Evolutionary conservation across 352 stramenopile species (phyloP), one percentile per base, ranked within the genome.

Genomic region (Phytopythium helicoides): DNA sequence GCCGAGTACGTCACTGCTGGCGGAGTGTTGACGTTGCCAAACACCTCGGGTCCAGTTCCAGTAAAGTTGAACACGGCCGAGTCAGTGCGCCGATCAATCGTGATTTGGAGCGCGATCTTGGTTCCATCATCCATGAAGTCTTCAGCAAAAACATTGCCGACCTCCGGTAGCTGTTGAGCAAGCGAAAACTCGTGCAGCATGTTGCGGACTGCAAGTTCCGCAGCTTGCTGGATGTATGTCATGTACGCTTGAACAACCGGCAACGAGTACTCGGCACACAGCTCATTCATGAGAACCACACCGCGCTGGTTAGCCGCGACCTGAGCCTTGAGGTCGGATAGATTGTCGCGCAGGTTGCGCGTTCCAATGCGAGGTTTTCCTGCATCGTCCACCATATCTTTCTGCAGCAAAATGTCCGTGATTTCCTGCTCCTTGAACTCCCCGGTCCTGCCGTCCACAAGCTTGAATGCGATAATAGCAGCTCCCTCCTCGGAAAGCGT

Each of bases 61-160:
- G 81, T 90, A 72, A 99, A 99, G 70, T 99, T 96, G 61, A 99
- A 99, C 6, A 88, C 76, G 1, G 97, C 96, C 37, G 80, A 94
- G 54, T 97, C 86, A 14, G 68, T 86, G 11, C 68, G 66, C 44
- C 86, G 75, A 62, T 99, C 91, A 54, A 99, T 98, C 26, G 92
- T 93, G 62, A 99, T 97, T 25, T 86, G 87, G 16, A 99, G 73
- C 18, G 87, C 73, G 64, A 99, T 99, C 26, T 85, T 95, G 42
- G 95, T 99, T 54, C 97, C 97, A 73, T 99, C 97, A 66, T 99
- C 97, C 92, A 99, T 98, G 52, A 97, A 97, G 63, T 99, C 97
- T 61, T 98, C 86, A 6, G 97, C 95, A 31, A 80, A 67, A n/a
- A 98, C 88, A 18, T 72, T 92, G 31, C 86, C 90, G 36, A 96